Evolutionary conservation across 2,329 filamentous ascomycete species (phyloP).

Genomic region (Colletotrichum camelliae): DNA sequence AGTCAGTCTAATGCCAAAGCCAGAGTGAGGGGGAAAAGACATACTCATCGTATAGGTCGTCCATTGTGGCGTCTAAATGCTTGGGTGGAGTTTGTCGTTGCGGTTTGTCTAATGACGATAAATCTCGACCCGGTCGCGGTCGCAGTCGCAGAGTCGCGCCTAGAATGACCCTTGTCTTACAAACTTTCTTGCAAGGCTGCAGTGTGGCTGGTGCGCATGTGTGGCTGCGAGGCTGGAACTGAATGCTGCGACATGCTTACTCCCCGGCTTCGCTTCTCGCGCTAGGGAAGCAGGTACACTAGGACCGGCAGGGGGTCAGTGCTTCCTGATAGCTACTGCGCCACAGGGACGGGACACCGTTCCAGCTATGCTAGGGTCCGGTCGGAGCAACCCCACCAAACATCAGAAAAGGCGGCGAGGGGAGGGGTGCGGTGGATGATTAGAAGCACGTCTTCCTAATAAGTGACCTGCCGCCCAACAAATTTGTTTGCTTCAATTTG

Average conservation of each 20-base stretch:
- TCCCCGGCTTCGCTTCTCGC: background rate
- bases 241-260: background rate
- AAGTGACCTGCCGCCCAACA: conserved; percentile 14
- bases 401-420: conserved; percentile 14
- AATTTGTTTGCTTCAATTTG: background rate
- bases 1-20: background rate
- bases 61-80: conserved; percentile 61
- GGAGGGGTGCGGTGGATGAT: background rate
- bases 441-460: conserved; percentile 4
- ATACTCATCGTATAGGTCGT: conserved; percentile 97
- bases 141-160: background rate
- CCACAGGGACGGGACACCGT: background rate
- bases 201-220: background rate
- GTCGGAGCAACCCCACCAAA: conserved; percentile 20
- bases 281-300: conserved; percentile 12
- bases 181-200: conserved; percentile 25
- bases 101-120: background rate
- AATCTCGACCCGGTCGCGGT: conserved; percentile 3
- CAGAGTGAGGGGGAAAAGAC: conserved; percentile 8
- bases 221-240: conserved; percentile 22
- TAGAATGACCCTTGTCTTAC: conserved; percentile 14
- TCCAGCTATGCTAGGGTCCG: background rate
- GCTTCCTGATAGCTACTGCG: conserved; percentile 16
- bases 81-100: background rate
- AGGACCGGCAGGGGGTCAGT: background rate